Evolutionary conservation across 345 rosid species (phyloP), one percentile per base, ranked within the genome.

Genomic region (Carallia pectinifolia): DNA sequence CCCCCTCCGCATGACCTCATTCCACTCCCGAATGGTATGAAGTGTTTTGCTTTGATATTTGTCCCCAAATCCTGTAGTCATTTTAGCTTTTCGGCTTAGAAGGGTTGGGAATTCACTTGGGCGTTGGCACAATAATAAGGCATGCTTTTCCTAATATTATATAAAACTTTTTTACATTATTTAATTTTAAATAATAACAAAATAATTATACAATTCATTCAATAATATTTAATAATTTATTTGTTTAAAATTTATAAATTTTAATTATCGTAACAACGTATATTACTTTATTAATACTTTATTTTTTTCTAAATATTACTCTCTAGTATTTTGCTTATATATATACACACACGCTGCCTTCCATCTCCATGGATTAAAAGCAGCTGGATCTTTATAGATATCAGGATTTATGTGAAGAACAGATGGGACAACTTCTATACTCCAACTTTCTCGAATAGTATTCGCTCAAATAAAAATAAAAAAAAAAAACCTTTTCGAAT

Each of bases 321-420:
- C 23, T 23, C 23, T 23, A 23, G 23, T 23, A 23, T 23, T 23
- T 23, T 23, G 23, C 23, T 23, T 23, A 23, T 23, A 23, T 23
- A 23, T 23, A 23, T 23, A 23, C 34, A 33, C 4, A 33, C 6
- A 19, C 1, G 2, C 7, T 73, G 70, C 81, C 75, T 74, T 33
- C 81, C 81, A 79, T 74, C 78, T 48, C 18, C 56, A 79, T 7
- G 81, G 81, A 34, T 70, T 67, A 58, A 74, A 78, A 7, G 66
- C 7, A 39, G 74, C 72, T 3, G 81, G 81, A 58, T 74, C 69
- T 39, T 78, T 61, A 8, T 69, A 74, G 5, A 33, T 62, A 12
- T 62, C 53, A n/a, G 81, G 72, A 58, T 78, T 66, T 34, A 78
- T 38, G 13, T 74, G 78, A 38, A 70, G 50, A 6, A 75, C 74